These are phyloP conservation scores for Exobasidium rhododendri DNA, from an alignment of 1,284 basidiomycete species.

Conservation along the genomic window DNA sequence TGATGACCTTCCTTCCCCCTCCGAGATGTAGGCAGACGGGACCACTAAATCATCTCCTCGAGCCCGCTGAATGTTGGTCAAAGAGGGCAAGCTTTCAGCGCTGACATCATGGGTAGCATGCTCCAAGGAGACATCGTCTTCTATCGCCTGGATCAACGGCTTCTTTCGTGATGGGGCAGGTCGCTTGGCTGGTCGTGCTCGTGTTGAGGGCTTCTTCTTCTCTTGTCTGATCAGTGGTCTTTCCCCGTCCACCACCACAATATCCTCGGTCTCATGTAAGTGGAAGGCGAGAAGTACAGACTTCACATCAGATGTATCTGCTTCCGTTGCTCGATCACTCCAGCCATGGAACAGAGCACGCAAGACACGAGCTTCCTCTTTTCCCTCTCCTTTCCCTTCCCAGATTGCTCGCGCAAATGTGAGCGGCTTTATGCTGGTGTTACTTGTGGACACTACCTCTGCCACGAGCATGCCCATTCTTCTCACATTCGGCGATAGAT, in stretches of 20 bases:
- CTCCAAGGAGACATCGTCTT: not conserved
- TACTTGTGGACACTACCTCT: conserved; percentile 59
- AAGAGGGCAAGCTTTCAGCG: not conserved
- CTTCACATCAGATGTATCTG: not conserved
- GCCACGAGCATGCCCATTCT: conserved; percentile 91
- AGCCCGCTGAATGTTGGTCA: not conserved
- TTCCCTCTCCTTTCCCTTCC: conserved; percentile 73
- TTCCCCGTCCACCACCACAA: not conserved
- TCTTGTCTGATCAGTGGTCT: not conserved
- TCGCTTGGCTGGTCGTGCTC: not conserved
- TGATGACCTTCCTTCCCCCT: conserved; percentile 13
- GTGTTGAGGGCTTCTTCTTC: not conserved
- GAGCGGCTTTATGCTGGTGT: conserved; percentile 61
- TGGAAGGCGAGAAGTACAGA: not conserved
- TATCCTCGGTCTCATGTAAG: not conserved
- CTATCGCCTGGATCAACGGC: not conserved
- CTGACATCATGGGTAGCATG: not conserved
- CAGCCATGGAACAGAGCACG: conserved; percentile 22
- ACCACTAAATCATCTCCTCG: not conserved
- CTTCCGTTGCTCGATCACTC: not conserved
- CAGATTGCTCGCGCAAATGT: conserved; percentile 71
- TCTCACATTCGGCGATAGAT: conserved; percentile 67
- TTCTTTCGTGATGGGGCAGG: not conserved
- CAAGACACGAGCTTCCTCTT: conserved; percentile 47
- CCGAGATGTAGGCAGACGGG: not conserved